Evolutionary conservation across 2,329 filamentous ascomycete species (phyloP), one percentile per base, ranked within the genome.

Genomic region (Microsporum ferrugineum): DNA sequence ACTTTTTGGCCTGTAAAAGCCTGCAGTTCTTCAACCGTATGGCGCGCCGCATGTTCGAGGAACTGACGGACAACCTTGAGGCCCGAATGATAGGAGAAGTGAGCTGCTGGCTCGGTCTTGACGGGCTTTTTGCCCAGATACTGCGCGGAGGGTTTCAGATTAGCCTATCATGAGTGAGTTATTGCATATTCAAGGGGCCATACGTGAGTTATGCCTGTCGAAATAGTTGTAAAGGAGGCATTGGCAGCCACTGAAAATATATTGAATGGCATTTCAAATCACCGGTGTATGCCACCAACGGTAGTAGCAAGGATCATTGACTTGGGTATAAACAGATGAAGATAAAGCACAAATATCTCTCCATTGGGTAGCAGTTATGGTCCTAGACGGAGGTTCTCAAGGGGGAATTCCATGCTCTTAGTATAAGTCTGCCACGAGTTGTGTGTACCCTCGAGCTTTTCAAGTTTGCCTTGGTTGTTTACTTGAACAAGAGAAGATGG

Each of bases 71-170:
- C 87, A 58, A 99, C 81, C 65, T 89, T 84, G 12, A 99, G 81
- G 41, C 91, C 92, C 76, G 96, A 89, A 71, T 97, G 89, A 76
- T 99, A 99, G 59, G 91, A 91, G 61, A 99, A 85, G 72, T 95
- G 89, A 0, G 88, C 88, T 0, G 89, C 95, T 0, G 92, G 92
- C 65, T 91, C 91, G 65, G 91, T 80, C 64, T 82, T 84, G 34
- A 87, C 80, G 1, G 84, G 82, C 69, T 88, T 88, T 65, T 88
- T 86, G 69, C 95, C 88, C 63, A 95, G 79, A 74, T 94, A 96
- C 88, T 94, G 69, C 60, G 60, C 17, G 17, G 7, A 27, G 45
- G 5, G 41, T 7, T n/a, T 27, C 29, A 41, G 57, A 56, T 63
- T 56, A 63, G 59, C 7, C 59, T 36, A 61, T 27, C n/a, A 34